Conservation (phyloP, 2,329 filamentous ascomycete species). For the Scedosporium aurantiacum region DNA sequence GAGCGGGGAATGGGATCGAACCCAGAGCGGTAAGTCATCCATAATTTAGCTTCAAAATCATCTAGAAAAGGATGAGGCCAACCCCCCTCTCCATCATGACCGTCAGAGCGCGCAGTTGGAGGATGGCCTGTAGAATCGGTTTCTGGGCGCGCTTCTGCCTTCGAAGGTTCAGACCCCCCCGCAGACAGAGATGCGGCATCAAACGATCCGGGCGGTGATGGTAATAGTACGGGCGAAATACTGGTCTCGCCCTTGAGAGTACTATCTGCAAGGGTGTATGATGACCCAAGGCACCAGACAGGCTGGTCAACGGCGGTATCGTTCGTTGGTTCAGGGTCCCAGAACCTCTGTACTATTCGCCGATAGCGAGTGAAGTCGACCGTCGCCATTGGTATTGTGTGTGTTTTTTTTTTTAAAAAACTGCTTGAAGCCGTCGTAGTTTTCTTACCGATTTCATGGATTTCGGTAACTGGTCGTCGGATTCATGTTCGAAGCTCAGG, state of each 20-base stretch:
- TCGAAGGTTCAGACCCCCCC: background rate
- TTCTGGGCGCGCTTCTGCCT: background rate
- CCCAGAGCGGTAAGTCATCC: conserved; percentile 91
- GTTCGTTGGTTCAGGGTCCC: conserved; percentile 82
- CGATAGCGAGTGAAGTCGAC: conserved; percentile 67
- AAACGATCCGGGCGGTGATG: background rate
- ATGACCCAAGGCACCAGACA: conserved; percentile 70
- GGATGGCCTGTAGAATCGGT: background rate
- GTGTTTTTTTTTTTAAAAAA: background rate
- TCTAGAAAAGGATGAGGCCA: conserved; percentile 83
- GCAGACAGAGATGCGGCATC: background rate
- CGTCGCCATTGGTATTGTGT: conserved; percentile 27
- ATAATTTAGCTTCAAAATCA: conserved; percentile 86
- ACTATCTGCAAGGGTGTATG: conserved; percentile 30
- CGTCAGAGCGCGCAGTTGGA: conserved; percentile 6
- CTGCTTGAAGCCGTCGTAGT: background rate
- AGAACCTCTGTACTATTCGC: conserved; percentile 81
- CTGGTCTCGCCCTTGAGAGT: background rate
- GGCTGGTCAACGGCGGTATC: conserved; percentile 54
- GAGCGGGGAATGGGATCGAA: conserved; percentile 77
- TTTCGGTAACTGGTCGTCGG: too few species aligned
- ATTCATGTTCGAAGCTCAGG: too few species aligned
- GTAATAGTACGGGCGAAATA: background rate
- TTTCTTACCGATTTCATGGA: too few species aligned
- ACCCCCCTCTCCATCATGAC: conserved; percentile 36